phyloP scores from a whole-genome alignment of 1,284 basidiomycete genomes.

The Cronartium quercuum region DNA sequence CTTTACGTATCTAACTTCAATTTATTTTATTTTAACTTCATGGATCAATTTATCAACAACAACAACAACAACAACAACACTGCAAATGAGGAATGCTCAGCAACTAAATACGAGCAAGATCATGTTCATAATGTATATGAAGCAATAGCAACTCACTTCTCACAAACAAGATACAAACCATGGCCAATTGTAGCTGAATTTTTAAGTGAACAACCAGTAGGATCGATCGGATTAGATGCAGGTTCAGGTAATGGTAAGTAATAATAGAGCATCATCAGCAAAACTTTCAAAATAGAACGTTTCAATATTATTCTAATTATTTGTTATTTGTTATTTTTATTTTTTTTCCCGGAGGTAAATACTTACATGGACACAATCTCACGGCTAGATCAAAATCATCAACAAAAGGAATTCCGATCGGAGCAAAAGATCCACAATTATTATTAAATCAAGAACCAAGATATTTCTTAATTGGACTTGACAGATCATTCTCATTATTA shows the following conservation, averaged over 20 bases:
- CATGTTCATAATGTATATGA: constrained; percentile 85
- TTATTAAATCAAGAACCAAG: constrained; percentile 10
- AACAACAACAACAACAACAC: too few species aligned
- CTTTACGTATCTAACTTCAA: too few species aligned
- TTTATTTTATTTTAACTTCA: too few species aligned
- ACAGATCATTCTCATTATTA: constrained; percentile 20
- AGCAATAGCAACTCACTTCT: constrained; percentile 83
- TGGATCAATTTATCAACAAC: too few species aligned
- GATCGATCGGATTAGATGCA: constrained; percentile 82
- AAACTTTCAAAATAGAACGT: too few species aligned
- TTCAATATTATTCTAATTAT: too few species aligned
- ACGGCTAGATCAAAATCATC: background rate
- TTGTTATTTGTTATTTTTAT: background rate
- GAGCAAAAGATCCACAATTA: background rate
- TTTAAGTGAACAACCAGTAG: constrained; percentile 63
- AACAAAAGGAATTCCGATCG: background rate
- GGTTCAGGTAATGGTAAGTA: constrained; percentile 93
- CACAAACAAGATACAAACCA: constrained; percentile 90
- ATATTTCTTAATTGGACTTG: constrained; percentile 28
- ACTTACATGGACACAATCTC: constrained; percentile 33
- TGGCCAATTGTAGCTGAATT: constrained; percentile 90
- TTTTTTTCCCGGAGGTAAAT: constrained; percentile 13
- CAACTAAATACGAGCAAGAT: constrained; percentile 55
- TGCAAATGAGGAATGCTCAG: background rate
- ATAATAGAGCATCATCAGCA: too few species aligned